Conservation (phyloP, 2,329 filamentous ascomycete genomes). For the Beauveria australis region DNA sequence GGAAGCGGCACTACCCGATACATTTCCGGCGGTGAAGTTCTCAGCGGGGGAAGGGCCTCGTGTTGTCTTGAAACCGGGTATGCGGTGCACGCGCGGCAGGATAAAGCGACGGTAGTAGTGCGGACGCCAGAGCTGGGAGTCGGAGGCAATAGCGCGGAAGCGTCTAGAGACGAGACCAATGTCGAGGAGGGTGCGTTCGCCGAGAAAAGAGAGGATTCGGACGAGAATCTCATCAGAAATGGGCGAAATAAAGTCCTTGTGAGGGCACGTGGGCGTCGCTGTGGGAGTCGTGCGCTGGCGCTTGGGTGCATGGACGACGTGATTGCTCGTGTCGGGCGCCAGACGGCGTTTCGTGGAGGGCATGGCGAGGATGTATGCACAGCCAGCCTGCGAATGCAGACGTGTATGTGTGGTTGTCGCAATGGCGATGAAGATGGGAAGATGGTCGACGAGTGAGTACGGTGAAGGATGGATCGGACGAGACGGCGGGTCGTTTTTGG, state of each 20-base stretch:
- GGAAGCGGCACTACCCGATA: slow-evolving; percentile 11
- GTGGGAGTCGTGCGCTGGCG: not conserved
- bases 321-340: not conserved
- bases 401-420: not conserved
- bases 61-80: slow-evolving; percentile 53
- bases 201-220: slow-evolving; percentile 72
- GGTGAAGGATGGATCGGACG: not conserved
- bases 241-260: slow-evolving; percentile 54
- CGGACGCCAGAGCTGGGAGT: slow-evolving; percentile 85
- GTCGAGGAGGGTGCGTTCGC: slow-evolving; percentile 57
- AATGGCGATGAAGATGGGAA: too few species aligned
- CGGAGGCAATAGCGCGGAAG: slow-evolving; percentile 63
- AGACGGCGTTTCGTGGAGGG: not conserved
- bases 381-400: not conserved
- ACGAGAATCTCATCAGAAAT: slow-evolving; percentile 85
- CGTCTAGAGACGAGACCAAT: slow-evolving; percentile 62
- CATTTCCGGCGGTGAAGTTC: slow-evolving; percentile 19
- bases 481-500: not conserved
- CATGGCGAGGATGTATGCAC: not conserved
- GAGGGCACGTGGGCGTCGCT: not conserved
- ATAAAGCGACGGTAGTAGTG: slow-evolving; percentile 86
- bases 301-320: not conserved
- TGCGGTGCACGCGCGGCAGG: slow-evolving; percentile 66
- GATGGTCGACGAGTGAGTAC: not conserved
- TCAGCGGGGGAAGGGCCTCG: slow-evolving; percentile 20